Base-by-base conservation (phyloP, 2,329 filamentous ascomycete genomes). In the Fusarium incarnatum region DNA sequence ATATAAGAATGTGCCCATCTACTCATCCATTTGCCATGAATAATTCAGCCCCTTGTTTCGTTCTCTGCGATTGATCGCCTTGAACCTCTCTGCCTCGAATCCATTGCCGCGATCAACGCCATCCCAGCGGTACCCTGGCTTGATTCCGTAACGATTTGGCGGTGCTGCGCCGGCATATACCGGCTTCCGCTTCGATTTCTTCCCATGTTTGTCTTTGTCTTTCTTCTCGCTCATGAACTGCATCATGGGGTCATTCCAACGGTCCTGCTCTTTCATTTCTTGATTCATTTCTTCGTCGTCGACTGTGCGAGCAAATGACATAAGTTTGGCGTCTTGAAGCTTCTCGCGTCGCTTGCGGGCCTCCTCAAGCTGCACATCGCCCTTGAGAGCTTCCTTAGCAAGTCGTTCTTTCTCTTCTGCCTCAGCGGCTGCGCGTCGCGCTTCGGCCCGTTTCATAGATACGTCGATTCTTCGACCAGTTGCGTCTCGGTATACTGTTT, bases 21-120 rank as follows among this genome's bases (percentile, higher is more conserved):
- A 96, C 80, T 94, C 93, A 82, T 98, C 96, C 91, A 97, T 96
- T 84, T 98, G 93, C 96, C 95, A 99, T 32, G 92, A 89, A 80
- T 98, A 98, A 75, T 95, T 90, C 76, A 98, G 80, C 32, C 91
- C 91, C 80, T 92, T 92, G 73, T 92, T 89, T 78, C 94, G 89
- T 75, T 90, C 89, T 72, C 88, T 88, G 72, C 89, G 85, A 79
- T 98, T 98, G 71, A 94, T 84, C 4, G 94, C 93, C 78, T 92
- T 94, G 82, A 98, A 98, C 82, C 94, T 92, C 77, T 98, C 91
- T 67, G 89, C 92, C 83, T 99, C 96, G 78, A 98, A 98, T 1
- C 95, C 95, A 81, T 94, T 99, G 22, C 93, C 87, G 71, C 96
- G 86, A 83, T 99, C 96, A 20, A 99, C 96, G 8, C 97, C 96